Conservation (phyloP, 176 grass and related monocot species). For the Eleusine indica region DNA sequence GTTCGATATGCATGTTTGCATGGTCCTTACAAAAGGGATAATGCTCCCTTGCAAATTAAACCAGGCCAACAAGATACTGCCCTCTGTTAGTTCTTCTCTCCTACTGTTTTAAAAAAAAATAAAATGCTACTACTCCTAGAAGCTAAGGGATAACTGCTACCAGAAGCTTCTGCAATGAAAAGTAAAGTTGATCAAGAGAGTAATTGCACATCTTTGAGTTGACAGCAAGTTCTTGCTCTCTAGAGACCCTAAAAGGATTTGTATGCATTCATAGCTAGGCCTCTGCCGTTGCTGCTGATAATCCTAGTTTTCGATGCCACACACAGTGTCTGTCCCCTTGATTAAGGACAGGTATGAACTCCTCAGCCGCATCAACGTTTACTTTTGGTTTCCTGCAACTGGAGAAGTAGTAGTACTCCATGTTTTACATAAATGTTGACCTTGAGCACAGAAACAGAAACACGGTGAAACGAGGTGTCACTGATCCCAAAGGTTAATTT, state of each 20-base stretch:
- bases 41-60: background rate
- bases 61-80: background rate
- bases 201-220: conserved; percentile 38
- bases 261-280: conserved; percentile 38
- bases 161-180: conserved; percentile 24
- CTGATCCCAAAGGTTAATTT: conserved; percentile 57
- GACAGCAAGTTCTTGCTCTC: conserved; percentile 34
- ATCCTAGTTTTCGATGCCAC: conserved; percentile 49
- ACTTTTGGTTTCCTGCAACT: conserved; percentile 23
- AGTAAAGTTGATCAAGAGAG: conserved; percentile 27
- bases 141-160: background rate
- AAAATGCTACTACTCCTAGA: background rate
- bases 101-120: no score
- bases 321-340: conserved; percentile 42
- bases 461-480: conserved; percentile 35
- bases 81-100: background rate
- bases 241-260: conserved; percentile 49
- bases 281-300: conserved; percentile 29
- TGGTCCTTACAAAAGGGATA: background rate
- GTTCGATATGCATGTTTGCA: background rate
- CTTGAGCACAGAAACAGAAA: conserved; percentile 41
- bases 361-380: conserved; percentile 43
- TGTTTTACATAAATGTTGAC: conserved; percentile 50
- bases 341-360: conserved; percentile 56
- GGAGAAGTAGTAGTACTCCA: background rate